These are phyloP conservation scores for Kewa caespitosa DNA, from an alignment of 179 eudicot species.

Conservation along the genomic window DNA sequence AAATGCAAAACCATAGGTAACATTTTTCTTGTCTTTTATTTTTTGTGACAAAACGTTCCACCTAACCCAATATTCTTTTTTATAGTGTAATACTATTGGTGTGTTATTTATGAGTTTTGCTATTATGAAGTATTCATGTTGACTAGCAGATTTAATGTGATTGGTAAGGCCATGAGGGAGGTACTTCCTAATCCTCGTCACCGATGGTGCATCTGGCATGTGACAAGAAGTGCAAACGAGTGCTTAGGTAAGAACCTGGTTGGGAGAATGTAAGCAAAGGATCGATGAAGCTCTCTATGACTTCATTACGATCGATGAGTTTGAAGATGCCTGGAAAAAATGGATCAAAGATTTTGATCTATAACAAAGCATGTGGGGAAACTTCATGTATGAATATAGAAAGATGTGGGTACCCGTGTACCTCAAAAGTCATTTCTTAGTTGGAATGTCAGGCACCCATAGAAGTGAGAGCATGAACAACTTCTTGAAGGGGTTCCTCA, in stretches of 20 bases:
- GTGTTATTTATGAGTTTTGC: neutral
- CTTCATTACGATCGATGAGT: neutral
- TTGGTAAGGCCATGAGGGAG: neutral
- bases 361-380: too few species aligned
- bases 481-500: too few species aligned
- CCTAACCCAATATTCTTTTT: neutral
- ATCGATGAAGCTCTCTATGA: neutral
- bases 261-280: neutral
- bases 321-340: neutral
- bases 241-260: neutral
- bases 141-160: too few species aligned
- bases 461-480: too few species aligned
- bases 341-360: too few species aligned
- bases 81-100: neutral
- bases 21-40: neutral
- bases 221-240: neutral
- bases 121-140: too few species aligned
- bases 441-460: too few species aligned
- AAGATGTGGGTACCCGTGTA: too few species aligned
- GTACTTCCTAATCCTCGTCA: neutral
- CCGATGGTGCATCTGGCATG: slow-evolving; percentile 16
- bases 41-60: too few species aligned
- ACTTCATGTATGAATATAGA: too few species aligned
- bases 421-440: neutral
- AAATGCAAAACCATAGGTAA: slow-evolving; percentile 1